Evolutionary conservation across 1,284 basidiomycete species (phyloP), one percentile per base, ranked within the genome.

Genomic region (Puccinia hordei): DNA sequence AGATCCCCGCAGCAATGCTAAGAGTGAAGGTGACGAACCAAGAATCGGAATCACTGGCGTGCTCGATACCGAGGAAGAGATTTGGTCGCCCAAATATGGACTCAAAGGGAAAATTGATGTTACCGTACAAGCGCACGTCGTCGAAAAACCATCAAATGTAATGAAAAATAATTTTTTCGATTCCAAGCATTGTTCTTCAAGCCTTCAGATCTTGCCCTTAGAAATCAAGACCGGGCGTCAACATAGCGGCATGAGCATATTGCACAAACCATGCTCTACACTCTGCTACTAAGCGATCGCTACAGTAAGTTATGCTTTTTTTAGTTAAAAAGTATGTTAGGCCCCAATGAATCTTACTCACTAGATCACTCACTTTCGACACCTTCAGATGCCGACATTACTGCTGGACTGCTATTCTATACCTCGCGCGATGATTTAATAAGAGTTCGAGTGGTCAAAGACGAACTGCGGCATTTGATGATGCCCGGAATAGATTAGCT

Each of bases 261-360:
- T 59, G 97, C 97, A 0, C 96, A 99, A 86, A 99, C 97, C 0
- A 95, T 98, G 91, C 87, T 99, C 8, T 99, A 99, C 85, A 98
- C 94, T 0, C 88, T 99, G 17, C 89, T 99, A 9, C 91, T 95
- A 85, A 90, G 91, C 49, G 95, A 99, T 84, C 90, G 95, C 17
- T 98, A 98, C 84, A 91, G 92, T 82, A 76, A 38, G 41, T 74
- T 77, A 51, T 65, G n/a, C 44, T 35, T 35, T 55, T 55, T 12
- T n/a, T n/a, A n/a, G 33, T 19, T 63, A 6, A n/a, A 5, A 19
- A 1, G 4, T n/a, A n/a, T n/a, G n/a, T n/a, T n/a, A n/a, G n/a
- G n/a, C n/a, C 61, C 24, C 24, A 2, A 63, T 19, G 2, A 38
- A 22, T 19, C 10, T 59, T 24, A 9, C 66, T 68, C 44, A 74